Conservation (phyloP, 495 filamentous ascomycete genomes). For the Aspergillus affinis region DNA sequence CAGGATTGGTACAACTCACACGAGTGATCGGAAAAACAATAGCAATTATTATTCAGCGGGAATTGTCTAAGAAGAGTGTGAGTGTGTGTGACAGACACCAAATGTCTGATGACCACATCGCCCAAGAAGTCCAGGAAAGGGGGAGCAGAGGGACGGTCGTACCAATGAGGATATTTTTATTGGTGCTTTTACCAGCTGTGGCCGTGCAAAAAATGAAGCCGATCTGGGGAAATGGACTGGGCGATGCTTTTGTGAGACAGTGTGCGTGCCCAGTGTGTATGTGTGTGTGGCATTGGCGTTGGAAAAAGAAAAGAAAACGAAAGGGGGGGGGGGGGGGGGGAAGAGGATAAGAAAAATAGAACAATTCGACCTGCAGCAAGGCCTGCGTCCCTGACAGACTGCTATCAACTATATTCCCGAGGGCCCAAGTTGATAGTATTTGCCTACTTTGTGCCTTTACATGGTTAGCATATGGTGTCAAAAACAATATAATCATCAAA, state of each 20-base stretch:
- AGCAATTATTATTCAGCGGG: not conserved
- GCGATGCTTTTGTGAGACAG: constrained; percentile 16
- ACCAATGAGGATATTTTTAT: constrained; percentile 11
- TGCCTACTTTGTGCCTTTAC: no score
- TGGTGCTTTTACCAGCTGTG: constrained; percentile 13
- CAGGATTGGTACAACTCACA: constrained; percentile 11
- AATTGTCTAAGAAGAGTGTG: not conserved
- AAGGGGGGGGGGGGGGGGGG: not conserved
- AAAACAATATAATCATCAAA: no score
- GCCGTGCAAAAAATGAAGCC: constrained; percentile 14
- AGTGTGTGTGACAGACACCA: constrained; percentile 8
- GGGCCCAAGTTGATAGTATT: no score
- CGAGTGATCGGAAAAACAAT: constrained; percentile 4
- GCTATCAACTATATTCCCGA: constrained; percentile 17
- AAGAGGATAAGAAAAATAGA: not conserved
- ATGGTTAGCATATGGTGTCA: no score
- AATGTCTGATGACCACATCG: constrained; percentile 16
- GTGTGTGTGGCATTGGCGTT: constrained; percentile 28
- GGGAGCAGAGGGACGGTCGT: constrained; percentile 1
- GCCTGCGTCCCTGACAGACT: constrained; percentile 23
- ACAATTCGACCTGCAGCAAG: constrained; percentile 14
- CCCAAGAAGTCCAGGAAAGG: not conserved
- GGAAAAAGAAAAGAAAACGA: constrained; percentile 5
- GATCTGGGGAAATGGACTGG: constrained; percentile 25
- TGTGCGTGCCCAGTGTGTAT: constrained; percentile 25